Evolutionary conservation across 345 rosid species (phyloP).

Genomic region (Sonneratia alba): DNA sequence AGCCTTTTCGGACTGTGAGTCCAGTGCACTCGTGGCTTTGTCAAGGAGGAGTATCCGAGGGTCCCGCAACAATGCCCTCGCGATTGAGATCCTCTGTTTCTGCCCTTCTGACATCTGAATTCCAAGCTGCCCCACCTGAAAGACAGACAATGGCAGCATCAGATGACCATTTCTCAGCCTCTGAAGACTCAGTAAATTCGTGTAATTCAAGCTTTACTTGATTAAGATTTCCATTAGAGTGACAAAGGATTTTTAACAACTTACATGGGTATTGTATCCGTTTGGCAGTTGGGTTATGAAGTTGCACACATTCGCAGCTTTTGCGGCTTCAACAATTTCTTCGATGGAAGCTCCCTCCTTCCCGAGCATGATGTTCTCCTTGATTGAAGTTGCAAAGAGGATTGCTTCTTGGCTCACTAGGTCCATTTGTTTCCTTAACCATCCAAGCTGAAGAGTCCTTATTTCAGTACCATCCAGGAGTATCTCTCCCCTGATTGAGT

Average conservation of each 20-base stretch:
- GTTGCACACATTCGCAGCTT: conserved; percentile 25
- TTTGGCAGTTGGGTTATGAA: conserved; percentile 20
- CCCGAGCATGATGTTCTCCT: conserved; percentile 19
- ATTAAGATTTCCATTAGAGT: too few relatives aligned
- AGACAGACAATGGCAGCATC: not conserved
- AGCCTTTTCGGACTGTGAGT: conserved; percentile 21
- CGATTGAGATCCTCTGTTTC: conserved; percentile 21
- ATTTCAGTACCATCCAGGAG: conserved; percentile 23
- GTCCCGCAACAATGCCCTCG: conserved; percentile 20
- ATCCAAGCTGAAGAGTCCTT: conserved; percentile 12
- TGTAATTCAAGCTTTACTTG: too few relatives aligned
- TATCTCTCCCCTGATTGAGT: conserved; percentile 28
- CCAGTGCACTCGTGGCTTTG: conserved; percentile 30
- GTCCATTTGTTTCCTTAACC: conserved; percentile 16
- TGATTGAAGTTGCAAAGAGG: conserved; percentile 20
- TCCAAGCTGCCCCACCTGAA: conserved; percentile 23
- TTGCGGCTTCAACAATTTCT: conserved; percentile 18
- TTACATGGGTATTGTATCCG: conserved; percentile 20
- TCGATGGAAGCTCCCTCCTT: conserved; percentile 21
- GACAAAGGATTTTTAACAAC: not conserved
- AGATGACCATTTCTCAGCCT: not conserved
- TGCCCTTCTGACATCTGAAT: conserved; percentile 22
- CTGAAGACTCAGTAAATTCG: too few relatives aligned
- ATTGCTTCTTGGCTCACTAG: conserved; percentile 27
- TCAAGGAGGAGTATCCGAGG: conserved; percentile 22